Percentiles rank a stretch among this genome's conserved stretches.
These are phyloP conservation scores for Bretschneidera sinensis DNA, from an alignment of 345 rosid genomes.

Conservation along the genomic window DNA sequence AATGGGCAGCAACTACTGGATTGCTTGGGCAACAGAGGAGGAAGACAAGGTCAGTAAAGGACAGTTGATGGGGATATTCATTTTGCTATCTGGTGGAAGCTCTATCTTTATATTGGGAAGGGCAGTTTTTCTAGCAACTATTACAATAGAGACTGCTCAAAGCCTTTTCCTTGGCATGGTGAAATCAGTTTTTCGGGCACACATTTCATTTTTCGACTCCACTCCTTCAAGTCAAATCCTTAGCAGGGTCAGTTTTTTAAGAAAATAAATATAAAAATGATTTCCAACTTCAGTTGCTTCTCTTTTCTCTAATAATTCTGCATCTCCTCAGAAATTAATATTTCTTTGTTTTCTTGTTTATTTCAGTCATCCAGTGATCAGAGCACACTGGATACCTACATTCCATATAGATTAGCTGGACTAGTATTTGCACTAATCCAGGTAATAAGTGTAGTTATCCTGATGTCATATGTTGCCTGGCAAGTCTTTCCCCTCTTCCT, in stretches of 20 bases:
- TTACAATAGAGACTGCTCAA: slow-evolving; percentile 59
- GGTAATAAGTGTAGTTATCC: slow-evolving; percentile 52
- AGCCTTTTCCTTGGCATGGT: slow-evolving; percentile 55
- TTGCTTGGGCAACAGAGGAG: slow-evolving; percentile 63
- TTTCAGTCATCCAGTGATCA: slow-evolving; percentile 72
- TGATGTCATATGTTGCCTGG: slow-evolving; percentile 69
- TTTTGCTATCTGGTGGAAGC: slow-evolving; percentile 58
- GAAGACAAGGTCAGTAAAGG: slow-evolving; percentile 23
- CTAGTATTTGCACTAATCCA: slow-evolving; percentile 71
- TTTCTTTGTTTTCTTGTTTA: not conserved
- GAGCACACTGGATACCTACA: slow-evolving; percentile 66
- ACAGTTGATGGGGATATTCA: slow-evolving; percentile 44
- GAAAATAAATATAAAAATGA: too few species aligned
- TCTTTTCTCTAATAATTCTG: too few species aligned
- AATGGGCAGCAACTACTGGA: slow-evolving; percentile 71
- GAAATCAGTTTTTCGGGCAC: slow-evolving; percentile 53
- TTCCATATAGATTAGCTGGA: slow-evolving; percentile 74
- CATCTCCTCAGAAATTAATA: too few species aligned
- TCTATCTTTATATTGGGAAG: slow-evolving; percentile 62
- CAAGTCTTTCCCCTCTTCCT: slow-evolving; percentile 56
- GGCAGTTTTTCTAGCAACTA: slow-evolving; percentile 53
- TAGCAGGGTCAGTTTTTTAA: slow-evolving; percentile 42
- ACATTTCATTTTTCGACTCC: slow-evolving; percentile 59
- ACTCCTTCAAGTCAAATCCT: slow-evolving; percentile 73
- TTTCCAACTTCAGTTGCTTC: not conserved